Evolutionary conservation across 78 protist species (phyloP).

Genomic region (slime mould (Dictyostelium discoideum)): DNA sequence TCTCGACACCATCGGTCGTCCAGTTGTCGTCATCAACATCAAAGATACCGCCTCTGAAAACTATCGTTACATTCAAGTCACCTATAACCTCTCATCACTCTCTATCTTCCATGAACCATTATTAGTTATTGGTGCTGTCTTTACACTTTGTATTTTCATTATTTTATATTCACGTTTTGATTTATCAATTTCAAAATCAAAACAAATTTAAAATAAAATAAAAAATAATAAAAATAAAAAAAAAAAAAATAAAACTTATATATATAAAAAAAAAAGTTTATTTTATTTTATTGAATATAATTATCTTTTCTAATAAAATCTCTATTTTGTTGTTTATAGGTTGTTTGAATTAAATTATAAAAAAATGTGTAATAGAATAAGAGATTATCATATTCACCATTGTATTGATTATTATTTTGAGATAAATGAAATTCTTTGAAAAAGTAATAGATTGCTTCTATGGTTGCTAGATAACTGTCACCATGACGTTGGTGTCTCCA

Average conservation of each 20-base stretch:
- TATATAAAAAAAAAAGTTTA: not conserved
- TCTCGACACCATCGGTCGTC: constrained; percentile 88
- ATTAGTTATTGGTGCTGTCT: constrained; percentile 68
- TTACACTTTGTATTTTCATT: constrained; percentile 49
- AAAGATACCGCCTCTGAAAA: constrained; percentile 48
- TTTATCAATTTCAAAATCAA: constrained; percentile 21
- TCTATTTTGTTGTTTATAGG: constrained; percentile 30
- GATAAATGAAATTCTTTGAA: constrained; percentile 66
- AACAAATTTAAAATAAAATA: not conserved
- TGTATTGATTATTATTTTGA: constrained; percentile 11
- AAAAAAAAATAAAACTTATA: not conserved
- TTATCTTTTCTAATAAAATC: constrained; percentile 61
- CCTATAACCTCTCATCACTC: constrained; percentile 50
- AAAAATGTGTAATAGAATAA: constrained; percentile 72
- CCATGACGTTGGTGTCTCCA: constrained; percentile 84
- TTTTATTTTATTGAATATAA: constrained; percentile 30
- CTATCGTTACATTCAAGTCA: constrained; percentile 38
- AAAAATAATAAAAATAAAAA: not conserved
- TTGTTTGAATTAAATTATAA: constrained; percentile 75
- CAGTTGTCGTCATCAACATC: constrained; percentile 29
- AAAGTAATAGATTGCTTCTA: constrained; percentile 84
- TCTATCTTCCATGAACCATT: constrained; percentile 76
- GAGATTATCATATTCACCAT: constrained; percentile 79
- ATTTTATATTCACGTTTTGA: constrained; percentile 60
- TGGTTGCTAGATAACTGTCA: constrained; percentile 60